Conservation (phyloP, 2,329 filamentous ascomycete species). For the Beauveria medogensis region DNA sequence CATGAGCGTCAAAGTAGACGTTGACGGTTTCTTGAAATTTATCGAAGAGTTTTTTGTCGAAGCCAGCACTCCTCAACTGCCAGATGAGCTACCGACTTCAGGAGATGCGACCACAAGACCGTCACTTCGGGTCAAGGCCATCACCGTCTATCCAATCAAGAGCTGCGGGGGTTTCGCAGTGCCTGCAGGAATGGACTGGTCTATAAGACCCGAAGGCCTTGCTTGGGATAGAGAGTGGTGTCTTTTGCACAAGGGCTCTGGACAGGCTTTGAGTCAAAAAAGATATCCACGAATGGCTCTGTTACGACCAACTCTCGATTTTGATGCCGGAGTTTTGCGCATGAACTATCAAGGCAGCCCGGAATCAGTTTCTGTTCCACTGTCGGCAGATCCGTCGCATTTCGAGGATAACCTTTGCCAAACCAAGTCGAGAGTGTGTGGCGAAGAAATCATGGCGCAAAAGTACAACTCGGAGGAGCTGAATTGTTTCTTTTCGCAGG, state of each 20-base stretch:
- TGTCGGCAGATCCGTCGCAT: constrained; percentile 58
- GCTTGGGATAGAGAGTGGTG: constrained; percentile 98
- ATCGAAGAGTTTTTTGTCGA: constrained; percentile 57
- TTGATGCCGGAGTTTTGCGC: constrained; percentile 55
- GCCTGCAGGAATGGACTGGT: constrained; percentile 58
- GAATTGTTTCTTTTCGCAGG: constrained; percentile 67
- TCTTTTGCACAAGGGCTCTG: constrained; percentile 77
- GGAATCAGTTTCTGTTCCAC: constrained; percentile 41
- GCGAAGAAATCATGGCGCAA: constrained; percentile 64
- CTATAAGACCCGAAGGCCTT: constrained; percentile 71
- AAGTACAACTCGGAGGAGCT: constrained; percentile 60
- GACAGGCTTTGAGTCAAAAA: constrained; percentile 81
- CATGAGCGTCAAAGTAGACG: constrained; percentile 74
- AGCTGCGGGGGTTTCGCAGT: constrained; percentile 78
- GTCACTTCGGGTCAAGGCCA: constrained; percentile 43
- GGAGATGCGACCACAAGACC: background rate
- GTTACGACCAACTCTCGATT: constrained; percentile 66
- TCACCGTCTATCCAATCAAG: constrained; percentile 86
- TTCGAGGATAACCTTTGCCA: constrained; percentile 36
- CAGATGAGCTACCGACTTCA: background rate
- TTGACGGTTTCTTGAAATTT: constrained; percentile 64
- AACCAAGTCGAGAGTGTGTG: constrained; percentile 65
- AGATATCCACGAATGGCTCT: constrained; percentile 81
- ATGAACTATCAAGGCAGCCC: constrained; percentile 42
- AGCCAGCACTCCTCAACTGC: background rate